Evolutionary conservation across 2,329 filamentous ascomycete species (phyloP).

Genomic region (Penicillium psychrosexuale): DNA sequence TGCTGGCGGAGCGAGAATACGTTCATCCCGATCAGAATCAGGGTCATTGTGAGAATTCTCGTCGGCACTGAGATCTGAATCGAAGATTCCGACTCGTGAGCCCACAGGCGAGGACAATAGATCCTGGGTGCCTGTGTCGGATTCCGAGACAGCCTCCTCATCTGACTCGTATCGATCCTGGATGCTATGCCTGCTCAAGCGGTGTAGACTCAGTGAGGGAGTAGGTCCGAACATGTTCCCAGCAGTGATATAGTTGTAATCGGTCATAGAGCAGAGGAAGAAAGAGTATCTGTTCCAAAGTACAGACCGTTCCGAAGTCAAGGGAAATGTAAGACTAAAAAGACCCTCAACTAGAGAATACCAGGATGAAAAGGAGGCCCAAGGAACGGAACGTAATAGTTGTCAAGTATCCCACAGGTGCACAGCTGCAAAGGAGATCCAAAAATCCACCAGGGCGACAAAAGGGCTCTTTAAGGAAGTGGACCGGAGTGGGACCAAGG

Average conservation of each 20-base stretch:
- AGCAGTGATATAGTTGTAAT: neutral
- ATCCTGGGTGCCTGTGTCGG: slow-evolving; percentile 33
- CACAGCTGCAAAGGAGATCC: slow-evolving; percentile 7
- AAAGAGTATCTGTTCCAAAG: slow-evolving; percentile 1
- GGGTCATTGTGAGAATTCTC: slow-evolving; percentile 25
- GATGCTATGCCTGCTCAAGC: slow-evolving; percentile 31
- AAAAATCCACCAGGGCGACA: neutral
- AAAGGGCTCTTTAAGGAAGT: slow-evolving; percentile 4
- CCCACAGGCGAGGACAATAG: slow-evolving; percentile 31
- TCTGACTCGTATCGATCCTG: slow-evolving; percentile 39
- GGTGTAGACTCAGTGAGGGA: slow-evolving; percentile 28
- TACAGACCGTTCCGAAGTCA: neutral
- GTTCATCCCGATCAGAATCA: slow-evolving; percentile 24
- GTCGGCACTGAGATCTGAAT: slow-evolving; percentile 33
- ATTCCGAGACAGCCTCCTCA: slow-evolving; percentile 40
- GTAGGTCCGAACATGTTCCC: slow-evolving; percentile 30
- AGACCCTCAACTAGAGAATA: neutral
- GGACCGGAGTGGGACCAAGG: neutral
- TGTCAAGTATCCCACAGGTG: neutral
- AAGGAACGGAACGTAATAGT: neutral
- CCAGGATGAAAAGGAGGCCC: neutral
- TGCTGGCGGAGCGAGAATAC: slow-evolving; percentile 20
- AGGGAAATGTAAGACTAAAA: neutral
- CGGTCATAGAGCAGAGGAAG: neutral
- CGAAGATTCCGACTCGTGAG: slow-evolving; percentile 24